Evolutionary conservation across 768 basidiomycete species (phyloP), one percentile per base, ranked within the genome.

Genomic region (Psilocybe sp.): DNA sequence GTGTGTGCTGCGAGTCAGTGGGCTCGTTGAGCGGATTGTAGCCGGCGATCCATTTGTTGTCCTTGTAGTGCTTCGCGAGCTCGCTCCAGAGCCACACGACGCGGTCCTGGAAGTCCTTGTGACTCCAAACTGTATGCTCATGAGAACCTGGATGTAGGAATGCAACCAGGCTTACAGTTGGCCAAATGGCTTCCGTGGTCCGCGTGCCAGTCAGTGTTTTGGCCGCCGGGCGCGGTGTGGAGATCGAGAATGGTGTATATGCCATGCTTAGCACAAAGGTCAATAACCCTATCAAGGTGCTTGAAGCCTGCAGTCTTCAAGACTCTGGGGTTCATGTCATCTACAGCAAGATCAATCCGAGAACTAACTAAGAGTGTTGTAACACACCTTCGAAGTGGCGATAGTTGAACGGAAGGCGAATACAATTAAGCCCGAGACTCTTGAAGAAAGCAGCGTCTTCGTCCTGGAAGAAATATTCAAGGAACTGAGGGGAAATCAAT

Each of bases 21-120:
- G 87, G 77, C 68, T 93, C 90, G 76, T 92, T 94, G 41, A 93
- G 71, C 3, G 84, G 87, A 66, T 92, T 92, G 69, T 89, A 93
- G 14, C 90, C 88, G 1, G 89, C 90, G 51, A 92, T 82, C 89
- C 89, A 91, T 53, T 80, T 75, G 66, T 92, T 88, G 50, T 72
- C 76, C 55, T 76, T 83, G 74, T 92, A 91, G 64, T 88, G 87
- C 59, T 71, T 73, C 1, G 90, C 87, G 32, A 92, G 74, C 59
- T 88, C 71, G 34, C 75, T 76, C 90, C 91, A 92, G 36, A 93
- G 78, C 82, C 84, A 84, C 46, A 90, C 64, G 9, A 77, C 67
- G 1, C 89, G 81, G 65, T 92, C 87, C 63, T 91, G 89, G 75
- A 89, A 87, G 64, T 92, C 89, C 56, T 82, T 89, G 75, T 92